Percentiles rank a stretch among this genome's conserved stretches.
Conservation (phyloP, 1,284 basidiomycete species). For the Malassezia brasiliensis region DNA sequence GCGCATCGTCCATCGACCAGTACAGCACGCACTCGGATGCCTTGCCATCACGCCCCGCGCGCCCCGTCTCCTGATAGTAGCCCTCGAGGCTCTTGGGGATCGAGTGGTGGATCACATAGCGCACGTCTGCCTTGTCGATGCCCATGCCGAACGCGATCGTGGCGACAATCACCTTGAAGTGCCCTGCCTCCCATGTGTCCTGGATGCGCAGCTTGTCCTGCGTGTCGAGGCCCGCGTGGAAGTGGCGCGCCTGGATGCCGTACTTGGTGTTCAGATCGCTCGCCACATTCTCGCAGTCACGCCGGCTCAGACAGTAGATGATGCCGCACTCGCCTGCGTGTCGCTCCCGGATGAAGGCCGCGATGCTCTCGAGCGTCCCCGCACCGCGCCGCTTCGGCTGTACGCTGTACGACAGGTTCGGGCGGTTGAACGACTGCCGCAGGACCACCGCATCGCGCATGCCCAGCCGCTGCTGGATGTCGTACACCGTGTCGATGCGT, state of each 20-base stretch:
- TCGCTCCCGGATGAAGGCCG: slow-evolving; percentile 59
- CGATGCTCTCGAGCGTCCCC: slow-evolving; percentile 59
- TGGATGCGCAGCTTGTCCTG: slow-evolving; percentile 62
- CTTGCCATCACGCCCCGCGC: slow-evolving; percentile 69
- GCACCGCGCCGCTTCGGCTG: slow-evolving; percentile 54
- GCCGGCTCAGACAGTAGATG: slow-evolving; percentile 69
- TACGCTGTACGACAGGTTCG: slow-evolving; percentile 73
- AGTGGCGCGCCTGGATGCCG: slow-evolving; percentile 64
- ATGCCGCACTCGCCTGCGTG: slow-evolving; percentile 65
- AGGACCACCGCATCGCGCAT: slow-evolving; percentile 52
- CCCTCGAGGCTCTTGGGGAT: slow-evolving; percentile 63
- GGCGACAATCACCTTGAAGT: slow-evolving; percentile 75
- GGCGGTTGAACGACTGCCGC: slow-evolving; percentile 80
- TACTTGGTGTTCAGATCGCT: slow-evolving; percentile 56
- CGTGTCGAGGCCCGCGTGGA: slow-evolving; percentile 69
- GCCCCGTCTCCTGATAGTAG: slow-evolving; percentile 72
- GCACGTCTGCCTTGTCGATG: slow-evolving; percentile 78
- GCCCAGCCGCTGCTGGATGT: slow-evolving; percentile 64
- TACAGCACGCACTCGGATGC: slow-evolving; percentile 48
- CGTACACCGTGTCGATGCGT: slow-evolving; percentile 63
- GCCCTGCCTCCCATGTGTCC: slow-evolving; percentile 64
- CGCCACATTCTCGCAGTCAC: slow-evolving; percentile 70
- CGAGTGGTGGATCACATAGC: slow-evolving; percentile 67
- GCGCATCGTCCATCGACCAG: slow-evolving; percentile 56
- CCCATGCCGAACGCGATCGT: slow-evolving; percentile 88